Percentiles rank a stretch among this genome's conserved stretches.
Evolutionary conservation across 1,284 basidiomycete species (phyloP).

Genomic region (Boletus putidus): DNA sequence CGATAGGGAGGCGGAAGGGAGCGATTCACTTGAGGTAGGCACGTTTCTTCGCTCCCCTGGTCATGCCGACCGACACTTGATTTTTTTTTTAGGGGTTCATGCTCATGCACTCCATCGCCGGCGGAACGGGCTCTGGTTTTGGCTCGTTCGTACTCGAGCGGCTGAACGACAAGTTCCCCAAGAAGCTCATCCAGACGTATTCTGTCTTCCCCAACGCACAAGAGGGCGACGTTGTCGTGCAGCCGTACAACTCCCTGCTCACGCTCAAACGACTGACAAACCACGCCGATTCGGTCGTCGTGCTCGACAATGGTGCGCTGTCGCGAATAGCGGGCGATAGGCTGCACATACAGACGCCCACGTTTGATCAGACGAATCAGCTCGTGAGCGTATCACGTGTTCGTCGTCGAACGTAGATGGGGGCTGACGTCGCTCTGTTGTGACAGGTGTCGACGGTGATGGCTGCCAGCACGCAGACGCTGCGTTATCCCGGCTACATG

Average conservation of each 20-base stretch:
- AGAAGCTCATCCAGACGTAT: slow-evolving; percentile 99
- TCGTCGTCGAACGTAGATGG: neutral
- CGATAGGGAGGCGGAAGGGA: slow-evolving; percentile 97
- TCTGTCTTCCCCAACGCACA: slow-evolving; percentile 96
- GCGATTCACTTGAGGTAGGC: slow-evolving; percentile 91
- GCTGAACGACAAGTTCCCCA: slow-evolving; percentile 97
- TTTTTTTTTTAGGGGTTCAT: slow-evolving; percentile 83
- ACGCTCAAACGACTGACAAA: slow-evolving; percentile 94
- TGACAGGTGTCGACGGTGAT: slow-evolving; percentile 89
- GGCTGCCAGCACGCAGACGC: slow-evolving; percentile 95
- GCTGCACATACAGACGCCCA: slow-evolving; percentile 87
- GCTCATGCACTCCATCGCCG: slow-evolving; percentile 98
- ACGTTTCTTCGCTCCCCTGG: too few species aligned
- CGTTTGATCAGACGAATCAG: slow-evolving; percentile 95
- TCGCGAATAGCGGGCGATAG: slow-evolving; percentile 90
- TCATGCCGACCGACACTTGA: neutral
- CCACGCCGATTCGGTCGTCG: slow-evolving; percentile 96
- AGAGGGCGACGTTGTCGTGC: slow-evolving; percentile 93
- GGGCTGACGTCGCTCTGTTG: slow-evolving; percentile 4
- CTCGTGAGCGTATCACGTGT: slow-evolving; percentile 52
- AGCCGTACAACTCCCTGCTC: slow-evolving; percentile 97
- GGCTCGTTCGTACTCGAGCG: slow-evolving; percentile 97
- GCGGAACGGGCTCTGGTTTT: slow-evolving; percentile 96
- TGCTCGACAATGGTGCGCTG: slow-evolving; percentile 95
- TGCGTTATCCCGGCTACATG: slow-evolving; percentile 99